Base-by-base conservation (phyloP, 768 basidiomycete genomes). In the Daedalea quercina region DNA sequence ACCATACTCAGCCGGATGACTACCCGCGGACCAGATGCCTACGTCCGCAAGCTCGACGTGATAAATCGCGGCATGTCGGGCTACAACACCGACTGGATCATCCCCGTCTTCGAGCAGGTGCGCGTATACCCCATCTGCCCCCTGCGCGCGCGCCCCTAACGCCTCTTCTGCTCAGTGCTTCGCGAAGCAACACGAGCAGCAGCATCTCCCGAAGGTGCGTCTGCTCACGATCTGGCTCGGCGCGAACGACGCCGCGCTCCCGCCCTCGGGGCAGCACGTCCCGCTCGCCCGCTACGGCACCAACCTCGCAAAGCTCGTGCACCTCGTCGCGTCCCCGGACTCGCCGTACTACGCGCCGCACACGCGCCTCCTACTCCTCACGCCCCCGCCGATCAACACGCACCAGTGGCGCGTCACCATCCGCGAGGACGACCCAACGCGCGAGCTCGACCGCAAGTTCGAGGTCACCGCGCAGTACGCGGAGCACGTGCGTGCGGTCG, bases 201-300 rank as follows among this genome's bases (percentile, higher is more conserved):
- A 65, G 20, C 68, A 76, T 48, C 71, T 73, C 34, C 84, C 87
- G 8, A 79, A 75, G 43, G 75, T 93, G 33, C 80, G 79, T 40
- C 67, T 94, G n/a, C 73, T 94, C 54, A 81, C 81, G 6, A 82
- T 95, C 62, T 96, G 91, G 91, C 89, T 90, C 55, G 93, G 93
- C 45, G 84, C 85, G 15, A 97, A 97, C 69, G 94, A 97, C 65
- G 81, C 94, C 6, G 81, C 79, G 58, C 73, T 89, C 47, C 66
- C 70, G 25, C 78, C 78, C 0, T 81, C 77, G 19, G 68, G 73
- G 15, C 94, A 95, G 63, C 86, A 92, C 63, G 87, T 94, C 42
- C 85, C 91, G 2, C 69, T 89, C 24, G 67, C 73, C 19, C 72
- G 73, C 45, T 95, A 82, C 73, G 75, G 70, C 31, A 65, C 69